A percentile compares a stretch with the other conserved stretches of the same genome.
These are phyloP conservation scores for Rhododendron vialii DNA, from an alignment of 148 eudicot genomes.

Conservation along the genomic window DNA sequence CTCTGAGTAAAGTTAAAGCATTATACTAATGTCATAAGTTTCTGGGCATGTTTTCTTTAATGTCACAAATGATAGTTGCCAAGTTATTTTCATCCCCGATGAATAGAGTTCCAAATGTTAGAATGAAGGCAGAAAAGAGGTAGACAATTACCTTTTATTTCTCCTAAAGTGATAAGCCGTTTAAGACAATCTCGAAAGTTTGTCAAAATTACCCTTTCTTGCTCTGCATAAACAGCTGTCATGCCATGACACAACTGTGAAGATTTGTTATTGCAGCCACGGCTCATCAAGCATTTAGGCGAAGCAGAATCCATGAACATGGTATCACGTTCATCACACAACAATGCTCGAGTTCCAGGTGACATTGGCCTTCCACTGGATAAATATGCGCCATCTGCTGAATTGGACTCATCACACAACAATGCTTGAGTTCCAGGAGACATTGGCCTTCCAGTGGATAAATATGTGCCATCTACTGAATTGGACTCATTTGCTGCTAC, in stretches of 20 bases:
- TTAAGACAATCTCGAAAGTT: slow-evolving; percentile 91
- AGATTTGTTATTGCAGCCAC: slow-evolving; percentile 23
- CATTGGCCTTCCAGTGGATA: slow-evolving; percentile 63
- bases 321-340: slow-evolving; percentile 82
- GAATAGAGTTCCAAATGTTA: neutral
- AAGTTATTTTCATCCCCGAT: neutral
- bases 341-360: slow-evolving; percentile 68
- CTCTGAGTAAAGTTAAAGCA: neutral
- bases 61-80: neutral
- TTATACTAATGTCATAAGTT: neutral
- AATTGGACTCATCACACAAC: slow-evolving; percentile 69
- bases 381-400: slow-evolving; percentile 46
- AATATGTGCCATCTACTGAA: slow-evolving; percentile 46
- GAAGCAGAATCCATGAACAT: slow-evolving; percentile 46
- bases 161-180: slow-evolving; percentile 76
- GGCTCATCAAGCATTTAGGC: slow-evolving; percentile 33
- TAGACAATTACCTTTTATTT: slow-evolving; percentile 64
- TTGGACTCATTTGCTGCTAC: slow-evolving; percentile 39
- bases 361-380: slow-evolving; percentile 75
- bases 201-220: slow-evolving; percentile 72
- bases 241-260: slow-evolving; percentile 37
- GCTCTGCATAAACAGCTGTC: slow-evolving; percentile 67
- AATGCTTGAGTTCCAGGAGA: slow-evolving; percentile 76
- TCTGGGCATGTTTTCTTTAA: neutral
- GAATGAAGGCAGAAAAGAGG: slow-evolving; percentile 4